A percentile compares a stretch with the other conserved stretches of the same genome.
Conservation (phyloP, 305 asterid species). For the Fraxinus angustifolia region DNA sequence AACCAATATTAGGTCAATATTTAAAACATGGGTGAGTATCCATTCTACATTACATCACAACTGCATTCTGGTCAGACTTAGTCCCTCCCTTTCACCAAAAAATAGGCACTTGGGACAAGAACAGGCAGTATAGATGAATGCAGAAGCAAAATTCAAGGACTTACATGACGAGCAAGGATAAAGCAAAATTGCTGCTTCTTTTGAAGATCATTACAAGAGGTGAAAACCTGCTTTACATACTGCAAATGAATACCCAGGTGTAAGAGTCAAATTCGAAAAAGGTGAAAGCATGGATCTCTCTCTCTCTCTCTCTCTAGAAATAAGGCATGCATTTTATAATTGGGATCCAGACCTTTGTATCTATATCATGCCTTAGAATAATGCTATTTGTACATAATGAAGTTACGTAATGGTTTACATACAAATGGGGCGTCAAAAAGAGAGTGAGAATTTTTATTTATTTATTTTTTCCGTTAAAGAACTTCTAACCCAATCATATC, state of each 20-base stretch:
- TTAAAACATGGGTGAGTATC: background rate
- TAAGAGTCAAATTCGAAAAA: constrained; percentile 13
- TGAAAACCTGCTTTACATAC: constrained; percentile 82
- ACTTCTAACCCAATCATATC: background rate
- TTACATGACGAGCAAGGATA: constrained; percentile 92
- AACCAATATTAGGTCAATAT: background rate
- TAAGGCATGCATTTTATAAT: background rate
- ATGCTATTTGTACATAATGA: background rate
- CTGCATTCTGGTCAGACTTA: background rate
- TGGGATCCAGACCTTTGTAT: constrained; percentile 1
- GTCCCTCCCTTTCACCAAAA: background rate
- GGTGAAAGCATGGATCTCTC: background rate
- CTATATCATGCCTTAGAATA: background rate
- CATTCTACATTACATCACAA: background rate
- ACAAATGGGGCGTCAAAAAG: background rate
- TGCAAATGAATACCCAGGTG: constrained; percentile 40
- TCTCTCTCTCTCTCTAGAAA: background rate
- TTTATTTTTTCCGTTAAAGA: background rate
- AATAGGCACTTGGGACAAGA: background rate
- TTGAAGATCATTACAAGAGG: constrained; percentile 54
- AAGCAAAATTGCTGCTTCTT: constrained; percentile 80
- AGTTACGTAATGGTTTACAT: background rate
- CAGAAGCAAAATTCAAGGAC: constrained; percentile 28
- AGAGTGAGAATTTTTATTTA: background rate
- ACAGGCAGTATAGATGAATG: background rate